Evolutionary conservation across 306 rosid species (phyloP).

Genomic region (Cucurbita argyrosperma): DNA sequence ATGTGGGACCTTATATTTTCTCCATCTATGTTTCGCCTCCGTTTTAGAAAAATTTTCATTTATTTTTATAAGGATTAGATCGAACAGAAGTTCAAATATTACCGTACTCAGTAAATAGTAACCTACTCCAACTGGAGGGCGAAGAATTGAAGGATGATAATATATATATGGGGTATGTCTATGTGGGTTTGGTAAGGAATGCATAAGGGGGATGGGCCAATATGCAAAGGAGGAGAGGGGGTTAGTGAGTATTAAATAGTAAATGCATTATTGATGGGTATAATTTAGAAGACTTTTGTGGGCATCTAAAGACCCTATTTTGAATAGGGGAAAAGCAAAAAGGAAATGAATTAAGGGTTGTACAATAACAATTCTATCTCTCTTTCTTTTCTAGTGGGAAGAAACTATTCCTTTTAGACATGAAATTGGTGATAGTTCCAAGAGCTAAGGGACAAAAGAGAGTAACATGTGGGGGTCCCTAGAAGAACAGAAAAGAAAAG

Average conservation of each 20-base stretch:
- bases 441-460: conserved; percentile 47
- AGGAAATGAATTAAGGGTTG: not conserved
- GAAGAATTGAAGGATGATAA: not conserved
- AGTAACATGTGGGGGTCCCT: conserved; percentile 41
- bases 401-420: not conserved
- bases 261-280: conserved; percentile 3
- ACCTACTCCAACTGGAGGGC: not conserved
- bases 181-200: not conserved
- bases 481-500: not conserved
- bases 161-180: not conserved
- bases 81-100: too few relatives aligned
- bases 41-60: too few relatives aligned
- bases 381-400: not conserved
- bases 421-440: conserved; percentile 26
- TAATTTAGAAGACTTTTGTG: not conserved
- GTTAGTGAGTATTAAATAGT: conserved; percentile 1
- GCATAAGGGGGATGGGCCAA: not conserved
- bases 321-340: not conserved
- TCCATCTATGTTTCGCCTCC: too few relatives aligned
- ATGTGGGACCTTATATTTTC: too few relatives aligned
- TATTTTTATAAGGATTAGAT: too few relatives aligned
- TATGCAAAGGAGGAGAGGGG: not conserved
- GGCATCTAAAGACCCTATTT: not conserved
- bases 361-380: not conserved
- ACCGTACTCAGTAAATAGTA: not conserved